Base-by-base conservation (phyloP, 352 stramenopile species). In the Phytophthora fragariae region DNA sequence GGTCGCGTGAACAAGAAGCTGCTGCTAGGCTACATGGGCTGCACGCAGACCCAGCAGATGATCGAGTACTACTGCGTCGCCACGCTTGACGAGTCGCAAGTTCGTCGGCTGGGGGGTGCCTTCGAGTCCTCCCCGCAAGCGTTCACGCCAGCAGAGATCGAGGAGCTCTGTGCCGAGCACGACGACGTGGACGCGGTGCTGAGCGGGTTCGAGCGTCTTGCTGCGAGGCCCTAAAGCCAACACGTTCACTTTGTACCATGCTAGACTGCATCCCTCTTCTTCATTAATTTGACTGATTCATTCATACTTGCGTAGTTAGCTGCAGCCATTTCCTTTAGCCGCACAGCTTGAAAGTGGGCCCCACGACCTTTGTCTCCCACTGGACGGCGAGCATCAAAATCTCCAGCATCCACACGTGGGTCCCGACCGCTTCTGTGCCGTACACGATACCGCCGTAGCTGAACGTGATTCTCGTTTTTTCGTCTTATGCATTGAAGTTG, bases 1-100 rank as follows among this genome's bases (percentile, higher is more conserved):
- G 94, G 94, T 2, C 88, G 92, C 31, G 88, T 98, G 24, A 94
- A 98, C 76, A 92, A 93, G 77, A 92, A 94, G 65, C 53, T 97
- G 14, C 54, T 87, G 46, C 75, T 97, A 29, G 77, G 83, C 10
- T 90, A 86, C 77, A 92, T 96, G 76, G 65, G 68, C 10, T 70
- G 61, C 41, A 37, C 47, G 27, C 73, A 91, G 27, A 72, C 81
- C 39, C 70, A 79, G 46, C 47, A 79, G 24, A 92, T 94, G 83
- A 68, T 92, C 54, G 83, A 92, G 76, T 90, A 91, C 73, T 94
- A 87, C 64, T 91, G 71, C 47, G 62, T 68, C 53, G 65, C 57
- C 44, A 63, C 57, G 58, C 71, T 90, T 5, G 44, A 70, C 24
- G 63, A 63, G 27, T 52, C 49, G 31, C 68, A 75, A 62, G 41